Evolutionary conservation across 2,329 filamentous ascomycete genomes (phyloP), one percentile per base, ranked within the genome.

Genomic region (Diaporthe citrichinensis): DNA sequence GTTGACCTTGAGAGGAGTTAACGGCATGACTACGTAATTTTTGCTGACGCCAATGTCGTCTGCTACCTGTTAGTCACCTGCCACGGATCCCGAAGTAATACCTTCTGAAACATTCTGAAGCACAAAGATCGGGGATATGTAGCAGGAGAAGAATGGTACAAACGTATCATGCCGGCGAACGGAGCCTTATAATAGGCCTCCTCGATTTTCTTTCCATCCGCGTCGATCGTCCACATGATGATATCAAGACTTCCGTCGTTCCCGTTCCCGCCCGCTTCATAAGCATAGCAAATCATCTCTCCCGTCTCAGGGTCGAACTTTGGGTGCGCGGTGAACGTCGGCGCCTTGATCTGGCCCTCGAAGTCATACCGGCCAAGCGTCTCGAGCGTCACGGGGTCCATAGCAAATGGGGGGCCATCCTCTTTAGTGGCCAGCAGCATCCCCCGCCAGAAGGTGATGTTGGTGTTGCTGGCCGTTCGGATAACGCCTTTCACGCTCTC

Each of bases 381-480:
- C 78, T 88, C 87, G 4, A 90, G 81, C 1, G 87, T 88, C 3
- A 79, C 78, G 0, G 88, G 88, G 74, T 90, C 86, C 85, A 90
- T 84, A 0, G 87, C 87, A 76, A 85, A 90, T 0, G 88, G 88
- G 20, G 87, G 87, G 0, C 86, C 85, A 74, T 89, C 87, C 74
- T 92, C 90, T 78, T 92, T 92, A 71, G 83, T 85, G 0, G 89
- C 89, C 6, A 91, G 83, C 74, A 92, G 78, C 62, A 88, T 85
- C 0, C 89, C 89, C 10, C 88, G 83, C 87, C 89, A 92, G 78
- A 88, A 90, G 1, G 89, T 83, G n/a, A 92, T 83, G 74, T 92
- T 92, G 1, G 90, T 92, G 77, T 92, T 92, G 4, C 87, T 86
- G 0, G 89, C 89, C 0, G 89, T 91, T 31, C 89, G 83, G 55